A percentile compares a stretch with the other conserved stretches of the same genome.
These are phyloP conservation scores for Arthrobotrys conoides DNA, from an alignment of 2,329 filamentous ascomycete species.

Conservation along the genomic window DNA sequence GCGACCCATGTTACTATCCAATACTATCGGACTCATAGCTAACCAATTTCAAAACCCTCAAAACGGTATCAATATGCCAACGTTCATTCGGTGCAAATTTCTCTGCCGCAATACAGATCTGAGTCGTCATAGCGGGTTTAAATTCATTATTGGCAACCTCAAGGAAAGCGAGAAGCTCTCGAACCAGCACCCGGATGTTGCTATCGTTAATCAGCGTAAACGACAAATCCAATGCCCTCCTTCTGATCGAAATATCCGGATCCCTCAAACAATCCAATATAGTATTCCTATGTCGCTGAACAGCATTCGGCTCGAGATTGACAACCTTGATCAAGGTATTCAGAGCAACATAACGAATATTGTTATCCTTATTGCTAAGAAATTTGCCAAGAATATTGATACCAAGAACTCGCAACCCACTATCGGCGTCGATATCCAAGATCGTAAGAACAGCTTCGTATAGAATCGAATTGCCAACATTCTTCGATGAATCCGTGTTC, in stretches of 20 bases:
- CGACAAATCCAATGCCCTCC: conserved; percentile 94
- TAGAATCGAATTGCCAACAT: conserved; percentile 96
- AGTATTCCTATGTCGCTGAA: conserved; percentile 96
- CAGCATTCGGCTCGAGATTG: conserved; percentile 96
- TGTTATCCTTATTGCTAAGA: conserved; percentile 98
- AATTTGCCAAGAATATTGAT: conserved; percentile 99
- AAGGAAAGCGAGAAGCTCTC: conserved; percentile 93
- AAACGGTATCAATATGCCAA: conserved; percentile 98
- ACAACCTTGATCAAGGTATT: conserved; percentile 99
- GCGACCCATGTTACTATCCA: neutral
- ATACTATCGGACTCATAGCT: neutral
- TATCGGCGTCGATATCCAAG: conserved; percentile 97
- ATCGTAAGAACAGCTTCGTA: conserved; percentile 98
- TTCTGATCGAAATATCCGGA: conserved; percentile 96
- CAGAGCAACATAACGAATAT: conserved; percentile 96
- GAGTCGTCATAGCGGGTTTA: conserved; percentile 97
- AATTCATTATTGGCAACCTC: conserved; percentile 99
- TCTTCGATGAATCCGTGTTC: conserved; percentile 98
- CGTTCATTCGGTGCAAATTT: conserved; percentile 96
- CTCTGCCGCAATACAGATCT: conserved; percentile 97
- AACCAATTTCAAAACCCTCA: conserved; percentile 85
- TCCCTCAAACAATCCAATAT: conserved; percentile 96
- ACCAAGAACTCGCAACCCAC: conserved; percentile 90
- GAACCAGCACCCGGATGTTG: conserved; percentile 92
- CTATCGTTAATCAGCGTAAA: conserved; percentile 98